Conservation (phyloP, 2,329 filamentous ascomycete species). For the Fusarium compactum region DNA sequence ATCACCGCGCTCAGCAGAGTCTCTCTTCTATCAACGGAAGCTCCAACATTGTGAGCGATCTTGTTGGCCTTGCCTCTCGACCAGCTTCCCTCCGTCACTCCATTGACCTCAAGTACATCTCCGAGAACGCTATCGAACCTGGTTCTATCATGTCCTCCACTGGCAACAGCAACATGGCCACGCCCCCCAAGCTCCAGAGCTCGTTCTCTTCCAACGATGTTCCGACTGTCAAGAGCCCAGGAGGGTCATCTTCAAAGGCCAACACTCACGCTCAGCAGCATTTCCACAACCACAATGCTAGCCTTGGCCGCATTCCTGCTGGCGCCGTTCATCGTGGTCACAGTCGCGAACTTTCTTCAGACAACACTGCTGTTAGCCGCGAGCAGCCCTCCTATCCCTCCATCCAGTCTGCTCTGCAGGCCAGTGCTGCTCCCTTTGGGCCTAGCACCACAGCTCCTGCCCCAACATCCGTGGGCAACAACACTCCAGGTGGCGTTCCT, state of each 20-base stretch:
- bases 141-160: constrained; percentile 59
- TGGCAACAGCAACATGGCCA: constrained; percentile 66
- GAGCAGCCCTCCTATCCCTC: constrained; percentile 67
- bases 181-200: constrained; percentile 81
- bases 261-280: constrained; percentile 73
- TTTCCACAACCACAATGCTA: constrained; percentile 83
- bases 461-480: constrained; percentile 46
- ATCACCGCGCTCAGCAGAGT: constrained; percentile 75
- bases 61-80: constrained; percentile 61
- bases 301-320: constrained; percentile 81
- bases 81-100: constrained; percentile 68
- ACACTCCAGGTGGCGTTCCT: constrained; percentile 43
- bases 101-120: constrained; percentile 65
- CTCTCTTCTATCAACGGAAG: constrained; percentile 61
- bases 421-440: constrained; percentile 82
- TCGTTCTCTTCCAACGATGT: constrained; percentile 94
- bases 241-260: constrained; percentile 61
- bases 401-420: constrained; percentile 80
- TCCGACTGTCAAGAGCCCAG: constrained; percentile 81
- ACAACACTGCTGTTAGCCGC: constrained; percentile 57
- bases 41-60: constrained; percentile 59
- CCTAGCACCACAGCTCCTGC: constrained; percentile 60
- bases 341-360: constrained; percentile 76
- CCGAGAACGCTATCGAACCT: constrained; percentile 58
- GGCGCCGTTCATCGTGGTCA: constrained; percentile 75